These are phyloP conservation scores for Suillus subluteus DNA, from an alignment of 768 basidiomycete genomes.

Conservation along the genomic window DNA sequence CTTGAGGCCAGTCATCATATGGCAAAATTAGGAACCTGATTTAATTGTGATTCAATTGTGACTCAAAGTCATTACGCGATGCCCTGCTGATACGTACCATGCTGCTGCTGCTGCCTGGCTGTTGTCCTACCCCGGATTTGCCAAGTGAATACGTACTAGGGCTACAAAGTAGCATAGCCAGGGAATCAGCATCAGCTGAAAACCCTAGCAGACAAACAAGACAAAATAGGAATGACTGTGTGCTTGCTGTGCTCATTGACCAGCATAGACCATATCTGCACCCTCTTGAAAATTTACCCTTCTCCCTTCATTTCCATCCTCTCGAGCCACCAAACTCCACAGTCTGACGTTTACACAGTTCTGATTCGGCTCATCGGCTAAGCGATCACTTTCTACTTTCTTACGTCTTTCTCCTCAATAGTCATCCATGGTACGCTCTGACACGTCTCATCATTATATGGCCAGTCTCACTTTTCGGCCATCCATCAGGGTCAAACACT, in stretches of 20 bases:
- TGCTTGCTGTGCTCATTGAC: constrained; percentile 3
- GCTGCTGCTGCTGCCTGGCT: neutral
- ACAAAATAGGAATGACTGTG: constrained; percentile 30
- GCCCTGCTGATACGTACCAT: neutral
- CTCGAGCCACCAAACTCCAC: neutral
- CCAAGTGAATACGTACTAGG: constrained; percentile 1
- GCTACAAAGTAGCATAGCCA: neutral
- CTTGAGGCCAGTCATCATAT: neutral
- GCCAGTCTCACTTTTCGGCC: constrained; percentile 10
- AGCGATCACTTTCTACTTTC: constrained; percentile 14
- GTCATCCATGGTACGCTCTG: constrained; percentile 31
- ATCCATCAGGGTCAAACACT: constrained; percentile 79
- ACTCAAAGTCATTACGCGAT: constrained; percentile 5
- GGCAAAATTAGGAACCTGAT: neutral
- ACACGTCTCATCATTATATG: constrained; percentile 11
- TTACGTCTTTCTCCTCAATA: constrained; percentile 31
- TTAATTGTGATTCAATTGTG: constrained; percentile 4
- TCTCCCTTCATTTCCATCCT: constrained; percentile 1
- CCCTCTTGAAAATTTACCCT: constrained; percentile 3
- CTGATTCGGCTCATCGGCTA: constrained; percentile 4
- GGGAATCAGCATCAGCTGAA: neutral
- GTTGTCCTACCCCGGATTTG: neutral
- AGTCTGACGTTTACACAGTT: neutral
- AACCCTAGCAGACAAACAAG: constrained; percentile 33
- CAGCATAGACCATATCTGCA: constrained; percentile 15